Base-by-base conservation (phyloP, 1,284 basidiomycete species). In the Malassezia cuniculi region DNA sequence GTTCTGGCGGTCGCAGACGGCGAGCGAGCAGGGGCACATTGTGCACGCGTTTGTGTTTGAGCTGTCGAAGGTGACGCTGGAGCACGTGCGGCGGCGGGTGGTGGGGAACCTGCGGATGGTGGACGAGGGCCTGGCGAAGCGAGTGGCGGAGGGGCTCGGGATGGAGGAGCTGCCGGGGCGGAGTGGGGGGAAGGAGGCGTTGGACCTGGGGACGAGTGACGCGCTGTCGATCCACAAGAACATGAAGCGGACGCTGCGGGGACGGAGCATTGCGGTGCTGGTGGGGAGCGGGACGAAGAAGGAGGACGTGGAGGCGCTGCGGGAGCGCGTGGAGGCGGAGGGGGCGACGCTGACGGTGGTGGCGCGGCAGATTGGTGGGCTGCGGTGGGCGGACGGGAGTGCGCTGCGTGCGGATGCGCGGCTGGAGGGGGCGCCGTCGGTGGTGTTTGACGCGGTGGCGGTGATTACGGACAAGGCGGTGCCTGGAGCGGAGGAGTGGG, bases 151-250 rank as follows among this genome's bases (percentile, higher is more conserved):
- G 19, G 39, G 39, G 16, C 21, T 41, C 2, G 39, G 39, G 27
- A 41, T 41, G n/a, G n/a, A n/a, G n/a, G 32, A 41, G n/a, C 29
- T 41, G 19, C 39, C 39, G 19, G n/a, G n/a, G n/a, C n/a, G n/a
- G 41, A 37, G 26, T 36, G 32, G 24, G 36, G 43, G 17, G 22
- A n/a, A n/a, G n/a, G n/a, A n/a, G n/a, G 21, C 26, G 17, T 7
- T 28, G 12, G 39, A 41, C 28, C 12, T 41, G 33, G 18, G 18
- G 28, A 17, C 34, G 3, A 35, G 32, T 16, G 20, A 26, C 11
- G 14, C 24, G 17, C 25, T 41, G 27, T 41, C 33, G 11, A 41
- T 41, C 18, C 28, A 32, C 11, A 20, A 20, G 16, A 33, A 41
- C 27, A 17, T 21, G 11, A 32, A 32, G 30, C 9, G 30, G 6